Percentiles rank a stretch among this genome's conserved stretches.
Conservation (phyloP, 208 protist species). For the Naegleria gruberi region DNA sequence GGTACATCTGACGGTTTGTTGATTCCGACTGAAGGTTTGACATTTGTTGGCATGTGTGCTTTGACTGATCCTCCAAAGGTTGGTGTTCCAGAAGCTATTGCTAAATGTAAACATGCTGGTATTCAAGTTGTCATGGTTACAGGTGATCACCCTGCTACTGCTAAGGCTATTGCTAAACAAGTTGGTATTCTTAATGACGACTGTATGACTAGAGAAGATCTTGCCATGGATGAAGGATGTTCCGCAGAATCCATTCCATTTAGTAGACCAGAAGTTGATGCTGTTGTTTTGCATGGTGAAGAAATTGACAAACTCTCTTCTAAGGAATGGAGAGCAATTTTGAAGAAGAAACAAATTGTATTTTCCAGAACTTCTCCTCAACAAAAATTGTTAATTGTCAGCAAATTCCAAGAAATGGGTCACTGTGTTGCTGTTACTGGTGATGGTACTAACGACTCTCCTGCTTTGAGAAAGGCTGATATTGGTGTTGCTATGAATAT, state of each 20-base stretch:
- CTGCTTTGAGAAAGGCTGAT: conserved; percentile 65
- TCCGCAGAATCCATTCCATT: background rate
- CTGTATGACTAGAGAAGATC: conserved; percentile 28
- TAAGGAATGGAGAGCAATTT: conserved; percentile 22
- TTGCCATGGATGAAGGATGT: conserved; percentile 17
- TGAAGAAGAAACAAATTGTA: conserved; percentile 53
- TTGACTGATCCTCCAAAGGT: conserved; percentile 72
- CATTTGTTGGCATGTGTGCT: conserved; percentile 65
- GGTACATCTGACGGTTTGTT: conserved; percentile 13
- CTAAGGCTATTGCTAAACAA: conserved; percentile 64
- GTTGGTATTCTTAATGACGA: conserved; percentile 53
- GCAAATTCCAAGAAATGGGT: conserved; percentile 41
- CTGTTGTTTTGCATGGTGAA: background rate
- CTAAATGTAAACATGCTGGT: background rate
- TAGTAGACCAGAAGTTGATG: background rate
- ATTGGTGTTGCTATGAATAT: conserved; percentile 81
- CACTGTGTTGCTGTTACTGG: conserved; percentile 62
- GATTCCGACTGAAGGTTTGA: conserved; percentile 35
- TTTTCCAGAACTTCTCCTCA: conserved; percentile 77
- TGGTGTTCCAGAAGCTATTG: conserved; percentile 56
- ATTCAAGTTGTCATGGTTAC: conserved; percentile 80
- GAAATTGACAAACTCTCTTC: conserved; percentile 24
- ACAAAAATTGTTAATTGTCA: conserved; percentile 71
- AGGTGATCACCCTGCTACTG: conserved; percentile 74
- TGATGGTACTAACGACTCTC: conserved; percentile 60